Evolutionary conservation across 2,329 filamentous ascomycete genomes (phyloP), one percentile per base, ranked within the genome.

Genomic region (Monilinia fructicola): DNA sequence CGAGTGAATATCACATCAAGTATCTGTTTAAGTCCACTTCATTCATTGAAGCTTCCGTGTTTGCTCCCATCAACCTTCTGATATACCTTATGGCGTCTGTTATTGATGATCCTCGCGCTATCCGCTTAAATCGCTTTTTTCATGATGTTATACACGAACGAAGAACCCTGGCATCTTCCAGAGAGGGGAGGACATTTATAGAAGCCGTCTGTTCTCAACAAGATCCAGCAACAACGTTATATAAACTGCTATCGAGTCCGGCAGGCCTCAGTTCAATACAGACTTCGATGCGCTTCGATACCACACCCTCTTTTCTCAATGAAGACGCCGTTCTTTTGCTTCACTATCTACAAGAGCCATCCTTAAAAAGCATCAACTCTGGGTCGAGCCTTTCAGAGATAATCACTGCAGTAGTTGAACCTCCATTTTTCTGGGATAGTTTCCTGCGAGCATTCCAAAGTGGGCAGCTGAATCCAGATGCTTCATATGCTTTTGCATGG

Each of bases 361-460:
- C 52, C 3, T 28, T 77, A 21, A 71, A 64, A 54, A 12, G 26
- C 1, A 71, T 76, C 14, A 65, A 55, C 16, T 71, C 67, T 14
- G 75, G 75, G 3, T 63, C 67, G 3, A 64, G 83, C 56, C 74
- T 86, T 1, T 74, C 77, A 42, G 76, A 80, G 18, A 66, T 86
- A 4, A 69, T 87, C 2, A 72, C 78, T n/a, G 70, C 73, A 6
- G 77, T 86, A 9, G 77, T 83, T 0, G 78, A 85, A 16, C 84
- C 84, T 2, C 81, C 82, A 0, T 80, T 79, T 1, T 79, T 86
- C 55, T 86, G 82, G 83, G 71, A 79, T 44, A 72, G 71, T 38
- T 71, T 76, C 38, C 69, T 73, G 3, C 69, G 73, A 35, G 65
- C 75, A 1, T 78, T 78, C 54, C 68, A 59, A 40, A 64, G 42